Percentiles rank a stretch among this genome's conserved stretches.
These are phyloP conservation scores for Oidiodendron maius DNA, from an alignment of 495 filamentous ascomycete species.

Conservation along the genomic window DNA sequence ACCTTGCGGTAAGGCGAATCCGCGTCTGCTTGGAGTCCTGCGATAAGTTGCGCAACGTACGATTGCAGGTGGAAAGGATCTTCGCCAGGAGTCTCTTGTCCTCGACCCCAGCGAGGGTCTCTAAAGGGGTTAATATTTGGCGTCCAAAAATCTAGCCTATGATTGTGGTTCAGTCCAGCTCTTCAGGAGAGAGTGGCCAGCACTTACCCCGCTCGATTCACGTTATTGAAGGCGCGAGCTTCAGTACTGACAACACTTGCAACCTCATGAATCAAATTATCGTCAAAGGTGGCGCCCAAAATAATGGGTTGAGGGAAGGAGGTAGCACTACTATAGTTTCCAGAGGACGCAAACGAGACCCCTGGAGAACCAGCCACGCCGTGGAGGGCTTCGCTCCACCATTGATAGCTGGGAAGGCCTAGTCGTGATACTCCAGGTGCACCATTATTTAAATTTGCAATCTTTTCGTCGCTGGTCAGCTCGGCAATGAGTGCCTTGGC, in stretches of 20 bases:
- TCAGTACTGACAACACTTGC: slow-evolving; percentile 55
- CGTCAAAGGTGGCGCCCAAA: slow-evolving; percentile 55
- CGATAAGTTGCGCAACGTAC: slow-evolving; percentile 54
- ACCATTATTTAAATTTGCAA: slow-evolving; percentile 50
- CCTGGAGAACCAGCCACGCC: slow-evolving; percentile 45
- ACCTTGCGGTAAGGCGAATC: slow-evolving; percentile 33
- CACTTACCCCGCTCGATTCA: slow-evolving; percentile 45
- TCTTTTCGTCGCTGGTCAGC: slow-evolving; percentile 43
- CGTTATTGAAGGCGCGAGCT: slow-evolving; percentile 63
- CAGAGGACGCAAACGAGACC: slow-evolving; percentile 43
- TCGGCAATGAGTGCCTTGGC: slow-evolving; percentile 30
- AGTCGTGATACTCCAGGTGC: slow-evolving; percentile 50
- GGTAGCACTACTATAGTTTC: slow-evolving; percentile 49
- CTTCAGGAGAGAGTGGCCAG: too few relatives aligned
- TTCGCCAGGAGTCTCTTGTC: slow-evolving; percentile 58
- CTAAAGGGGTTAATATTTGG: slow-evolving; percentile 67
- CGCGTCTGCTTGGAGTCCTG: slow-evolving; percentile 53
- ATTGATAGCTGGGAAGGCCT: slow-evolving; percentile 49
- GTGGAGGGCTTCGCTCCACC: slow-evolving; percentile 49
- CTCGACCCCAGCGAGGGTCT: slow-evolving; percentile 56
- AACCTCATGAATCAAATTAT: slow-evolving; percentile 51
- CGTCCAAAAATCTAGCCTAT: slow-evolving; percentile 58
- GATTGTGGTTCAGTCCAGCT: too few relatives aligned
- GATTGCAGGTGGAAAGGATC: slow-evolving; percentile 50
- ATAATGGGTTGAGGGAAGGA: slow-evolving; percentile 57